phyloP scores from a whole-genome alignment of 768 basidiomycete genomes.

The Gloeopeniophorella convolvens region DNA sequence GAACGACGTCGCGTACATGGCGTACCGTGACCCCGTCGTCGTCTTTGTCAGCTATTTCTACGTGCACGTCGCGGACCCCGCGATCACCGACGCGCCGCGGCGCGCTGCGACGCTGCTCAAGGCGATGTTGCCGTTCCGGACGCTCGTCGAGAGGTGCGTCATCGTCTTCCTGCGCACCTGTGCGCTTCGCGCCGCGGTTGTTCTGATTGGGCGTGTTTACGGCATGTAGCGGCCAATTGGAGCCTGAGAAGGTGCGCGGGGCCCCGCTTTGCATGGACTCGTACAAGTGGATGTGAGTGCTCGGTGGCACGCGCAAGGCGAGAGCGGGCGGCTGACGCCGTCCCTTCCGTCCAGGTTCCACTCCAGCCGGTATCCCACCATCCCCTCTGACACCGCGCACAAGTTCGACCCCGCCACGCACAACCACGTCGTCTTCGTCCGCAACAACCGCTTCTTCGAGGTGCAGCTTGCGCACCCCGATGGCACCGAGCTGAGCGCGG shows the following conservation, averaged over 20 bases:
- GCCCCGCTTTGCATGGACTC: conserved; percentile 84
- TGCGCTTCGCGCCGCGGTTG: not conserved
- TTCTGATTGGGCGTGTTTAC: not conserved
- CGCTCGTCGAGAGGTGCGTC: conserved; percentile 71
- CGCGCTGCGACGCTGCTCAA: conserved; percentile 81
- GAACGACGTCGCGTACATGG: conserved; percentile 91
- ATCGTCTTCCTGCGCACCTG: not conserved
- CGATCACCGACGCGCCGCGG: conserved; percentile 47
- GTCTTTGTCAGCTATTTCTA: conserved; percentile 96
- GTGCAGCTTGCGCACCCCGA: conserved; percentile 60
- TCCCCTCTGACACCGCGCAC: conserved; percentile 73
- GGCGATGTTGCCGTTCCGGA: conserved; percentile 79
- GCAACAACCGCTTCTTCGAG: conserved; percentile 88
- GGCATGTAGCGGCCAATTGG: conserved; percentile 54
- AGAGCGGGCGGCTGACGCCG: not conserved
- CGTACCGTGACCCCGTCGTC: conserved; percentile 82
- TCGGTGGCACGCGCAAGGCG: not conserved
- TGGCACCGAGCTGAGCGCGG: conserved; percentile 67
- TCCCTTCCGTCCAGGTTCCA: conserved; percentile 60
- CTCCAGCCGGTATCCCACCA: conserved; percentile 78
- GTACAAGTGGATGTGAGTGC: conserved; percentile 84
- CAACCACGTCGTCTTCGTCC: conserved; percentile 86
- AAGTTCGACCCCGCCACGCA: conserved; percentile 71
- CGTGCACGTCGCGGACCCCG: conserved; percentile 67
- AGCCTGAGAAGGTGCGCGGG: conserved; percentile 79